Conservation (phyloP, 208 protist species). For the Wallacemonas rigidus region DNA sequence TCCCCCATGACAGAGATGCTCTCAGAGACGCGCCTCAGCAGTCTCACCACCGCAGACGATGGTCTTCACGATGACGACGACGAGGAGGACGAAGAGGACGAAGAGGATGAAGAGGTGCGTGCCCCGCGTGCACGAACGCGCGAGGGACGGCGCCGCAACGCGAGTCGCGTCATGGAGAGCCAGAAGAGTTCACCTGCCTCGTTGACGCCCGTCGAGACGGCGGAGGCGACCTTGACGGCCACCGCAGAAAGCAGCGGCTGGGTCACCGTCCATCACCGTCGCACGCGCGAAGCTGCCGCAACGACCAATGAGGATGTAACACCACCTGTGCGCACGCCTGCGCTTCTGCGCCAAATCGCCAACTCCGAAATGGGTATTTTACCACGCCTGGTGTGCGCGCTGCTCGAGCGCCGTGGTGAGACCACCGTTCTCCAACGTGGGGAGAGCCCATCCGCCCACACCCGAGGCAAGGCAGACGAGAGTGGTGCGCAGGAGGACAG, state of each 20-base stretch:
- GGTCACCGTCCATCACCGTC: not conserved
- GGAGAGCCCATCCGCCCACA: not conserved
- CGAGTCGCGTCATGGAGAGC: conserved; percentile 19
- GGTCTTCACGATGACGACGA: conserved; percentile 3
- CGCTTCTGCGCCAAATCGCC: conserved; percentile 9
- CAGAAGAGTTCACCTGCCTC: not conserved
- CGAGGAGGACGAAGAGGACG: conserved; percentile 9
- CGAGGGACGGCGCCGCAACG: not conserved
- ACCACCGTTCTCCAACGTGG: conserved; percentile 39
- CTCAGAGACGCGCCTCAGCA: conserved; percentile 15
- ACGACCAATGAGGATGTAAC: not conserved
- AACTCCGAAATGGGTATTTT: conserved; percentile 69
- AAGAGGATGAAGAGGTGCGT: conserved; percentile 13
- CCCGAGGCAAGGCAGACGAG: not conserved
- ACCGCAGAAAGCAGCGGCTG: conserved; percentile 16
- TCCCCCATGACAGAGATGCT: conserved; percentile 5
- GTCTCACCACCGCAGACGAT: conserved; percentile 15
- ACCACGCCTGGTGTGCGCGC: conserved; percentile 71
- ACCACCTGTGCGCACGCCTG: not conserved
- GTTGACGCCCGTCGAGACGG: conserved; percentile 2
- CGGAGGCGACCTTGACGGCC: conserved; percentile 11
- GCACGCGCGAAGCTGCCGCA: not conserved
- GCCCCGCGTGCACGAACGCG: too few species aligned
- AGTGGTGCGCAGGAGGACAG: too few species aligned
- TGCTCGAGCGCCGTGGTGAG: conserved; percentile 74